phyloP scores from a whole-genome alignment of 2,329 filamentous ascomycete species.

The Ramularia endophylla region DNA sequence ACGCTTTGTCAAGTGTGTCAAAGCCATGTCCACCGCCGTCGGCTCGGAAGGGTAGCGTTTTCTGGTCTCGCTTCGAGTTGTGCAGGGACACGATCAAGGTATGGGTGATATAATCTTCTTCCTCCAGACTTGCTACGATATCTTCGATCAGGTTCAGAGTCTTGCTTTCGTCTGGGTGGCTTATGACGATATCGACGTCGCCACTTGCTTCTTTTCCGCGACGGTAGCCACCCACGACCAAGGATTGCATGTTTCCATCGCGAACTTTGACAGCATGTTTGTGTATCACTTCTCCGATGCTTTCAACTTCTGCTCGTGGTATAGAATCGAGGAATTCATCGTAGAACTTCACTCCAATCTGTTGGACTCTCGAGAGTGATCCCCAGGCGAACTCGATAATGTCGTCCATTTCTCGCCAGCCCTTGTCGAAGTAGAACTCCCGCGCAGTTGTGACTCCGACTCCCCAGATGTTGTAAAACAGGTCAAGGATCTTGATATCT shows the following conservation, averaged over 20 bases:
- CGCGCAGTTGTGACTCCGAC: conserved; percentile 75
- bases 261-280: conserved; percentile 60
- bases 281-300: conserved; percentile 59
- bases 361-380: conserved; percentile 69
- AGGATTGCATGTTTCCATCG: conserved; percentile 48
- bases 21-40: conserved; percentile 57
- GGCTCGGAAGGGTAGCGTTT: conserved; percentile 50
- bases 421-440: conserved; percentile 68
- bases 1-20: conserved; percentile 82
- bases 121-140: conserved; percentile 67
- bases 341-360: conserved; percentile 92
- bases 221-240: conserved; percentile 75
- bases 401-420: conserved; percentile 82
- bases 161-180: conserved; percentile 63
- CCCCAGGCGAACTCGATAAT: conserved; percentile 78
- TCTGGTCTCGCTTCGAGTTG: conserved; percentile 67
- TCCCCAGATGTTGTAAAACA: conserved; percentile 88
- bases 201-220: conserved; percentile 67
- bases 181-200: conserved; percentile 82
- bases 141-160: conserved; percentile 66
- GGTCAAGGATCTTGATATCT: conserved; percentile 56
- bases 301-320: conserved; percentile 64
- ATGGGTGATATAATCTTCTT: conserved; percentile 68
- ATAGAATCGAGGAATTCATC: conserved; percentile 74
- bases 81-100: conserved; percentile 65